These are phyloP conservation scores for Tolypocladium capitatum DNA, from an alignment of 2,329 filamentous ascomycete species.

Conservation along the genomic window DNA sequence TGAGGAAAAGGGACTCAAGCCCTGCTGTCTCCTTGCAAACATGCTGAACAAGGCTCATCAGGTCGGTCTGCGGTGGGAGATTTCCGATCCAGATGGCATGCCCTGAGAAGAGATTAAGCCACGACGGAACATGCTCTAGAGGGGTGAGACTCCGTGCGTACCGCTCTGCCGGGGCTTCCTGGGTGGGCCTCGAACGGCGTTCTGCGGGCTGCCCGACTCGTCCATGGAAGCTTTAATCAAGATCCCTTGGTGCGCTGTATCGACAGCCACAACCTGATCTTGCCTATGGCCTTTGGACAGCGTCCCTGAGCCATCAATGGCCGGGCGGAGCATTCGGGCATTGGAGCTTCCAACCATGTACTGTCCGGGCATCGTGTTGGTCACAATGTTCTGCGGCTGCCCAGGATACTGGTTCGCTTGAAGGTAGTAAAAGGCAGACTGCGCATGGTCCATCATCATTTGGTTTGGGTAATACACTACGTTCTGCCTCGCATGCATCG, in stretches of 20 bases:
- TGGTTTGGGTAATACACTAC: constrained; percentile 31
- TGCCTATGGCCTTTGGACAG: constrained; percentile 6
- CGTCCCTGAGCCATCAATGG: constrained; percentile 4
- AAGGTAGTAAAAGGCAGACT: constrained; percentile 32
- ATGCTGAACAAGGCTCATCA: constrained; percentile 79
- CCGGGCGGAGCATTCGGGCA: constrained; percentile 9
- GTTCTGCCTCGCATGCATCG: constrained; percentile 23
- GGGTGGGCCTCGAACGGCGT: constrained; percentile 19
- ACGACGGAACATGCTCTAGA: not conserved
- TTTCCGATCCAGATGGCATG: constrained; percentile 96
- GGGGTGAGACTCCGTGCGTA: constrained; percentile 26
- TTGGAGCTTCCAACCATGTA: constrained; percentile 19
- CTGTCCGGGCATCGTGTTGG: constrained; percentile 20
- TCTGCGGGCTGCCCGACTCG: constrained; percentile 10
- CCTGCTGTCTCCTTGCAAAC: constrained; percentile 69
- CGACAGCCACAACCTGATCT: constrained; percentile 9
- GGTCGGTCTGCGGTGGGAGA: constrained; percentile 66
- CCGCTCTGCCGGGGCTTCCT: constrained; percentile 43
- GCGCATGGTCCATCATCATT: constrained; percentile 27
- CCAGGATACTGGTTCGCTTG: constrained; percentile 22
- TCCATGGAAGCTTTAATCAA: not conserved
- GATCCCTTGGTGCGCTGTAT: not conserved
- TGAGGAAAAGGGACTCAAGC: constrained; percentile 82
- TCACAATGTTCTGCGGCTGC: constrained; percentile 18
- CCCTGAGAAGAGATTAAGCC: constrained; percentile 28